phyloP scores from a whole-genome alignment of 345 rosid species.

The Pistacia atlantica region DNA sequence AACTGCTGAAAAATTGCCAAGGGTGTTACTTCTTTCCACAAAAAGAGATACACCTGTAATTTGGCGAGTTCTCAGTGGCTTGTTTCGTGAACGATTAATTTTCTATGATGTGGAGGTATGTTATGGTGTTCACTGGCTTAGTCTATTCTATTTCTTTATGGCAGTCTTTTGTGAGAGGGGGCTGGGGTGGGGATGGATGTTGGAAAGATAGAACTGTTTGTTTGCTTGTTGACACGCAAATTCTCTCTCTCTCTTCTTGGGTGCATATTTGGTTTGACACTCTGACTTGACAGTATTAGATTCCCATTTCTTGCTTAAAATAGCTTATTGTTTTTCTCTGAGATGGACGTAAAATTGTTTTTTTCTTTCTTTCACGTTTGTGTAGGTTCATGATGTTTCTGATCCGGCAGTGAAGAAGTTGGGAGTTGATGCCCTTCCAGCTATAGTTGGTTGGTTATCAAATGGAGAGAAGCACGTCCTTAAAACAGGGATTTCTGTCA shows the following conservation, averaged over 20 bases:
- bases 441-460: conserved; percentile 83
- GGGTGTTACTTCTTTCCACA: conserved; percentile 81
- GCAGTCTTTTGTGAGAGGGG: not conserved
- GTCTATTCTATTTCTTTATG: not conserved
- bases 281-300: not conserved
- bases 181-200: not conserved
- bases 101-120: conserved; percentile 75
- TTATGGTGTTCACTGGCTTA: conserved; percentile 3
- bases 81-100: conserved; percentile 57
- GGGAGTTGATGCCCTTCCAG: conserved; percentile 78
- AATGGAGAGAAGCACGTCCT: conserved; percentile 77
- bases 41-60: conserved; percentile 80
- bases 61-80: conserved; percentile 92
- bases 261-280: too few species aligned
- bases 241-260: too few species aligned
- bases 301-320: not conserved
- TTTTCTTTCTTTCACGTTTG: conserved; percentile 1
- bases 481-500: conserved; percentile 71
- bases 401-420: conserved; percentile 54
- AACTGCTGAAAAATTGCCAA: conserved; percentile 40
- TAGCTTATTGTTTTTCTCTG: too few species aligned
- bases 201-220: too few species aligned
- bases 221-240: too few species aligned
- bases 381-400: conserved; percentile 67
- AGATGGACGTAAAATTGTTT: not conserved